Percentiles rank a stretch among this genome's conserved stretches.
Conservation (phyloP, 176 grass and related monocot genomes). For the Oryza officinalis region DNA sequence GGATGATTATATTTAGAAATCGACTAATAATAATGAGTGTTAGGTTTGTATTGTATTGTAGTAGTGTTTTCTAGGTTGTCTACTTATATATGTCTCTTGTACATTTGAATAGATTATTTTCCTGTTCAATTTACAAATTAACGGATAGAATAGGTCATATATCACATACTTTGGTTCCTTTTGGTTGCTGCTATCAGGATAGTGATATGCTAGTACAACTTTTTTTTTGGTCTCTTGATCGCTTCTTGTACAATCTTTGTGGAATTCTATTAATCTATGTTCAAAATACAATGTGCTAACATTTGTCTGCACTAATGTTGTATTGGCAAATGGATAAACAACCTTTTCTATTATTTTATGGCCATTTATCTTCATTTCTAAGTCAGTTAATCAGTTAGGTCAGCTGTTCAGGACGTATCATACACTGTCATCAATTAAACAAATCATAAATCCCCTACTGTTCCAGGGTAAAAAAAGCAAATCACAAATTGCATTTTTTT, state of each 20-base stretch:
- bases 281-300: background rate
- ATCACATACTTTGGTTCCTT: background rate
- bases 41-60: background rate
- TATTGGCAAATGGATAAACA: background rate
- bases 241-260: background rate
- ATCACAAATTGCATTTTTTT: background rate
- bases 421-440: background rate
- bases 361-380: background rate
- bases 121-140: conserved; percentile 1
- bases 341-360: background rate
- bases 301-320: conserved; percentile 8
- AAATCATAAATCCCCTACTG: background rate
- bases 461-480: background rate
- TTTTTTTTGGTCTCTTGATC: background rate
- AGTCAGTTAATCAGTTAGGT: conserved; percentile 7
- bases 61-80: background rate
- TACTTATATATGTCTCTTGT: background rate
- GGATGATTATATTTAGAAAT: background rate
- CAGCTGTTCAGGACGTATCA: background rate
- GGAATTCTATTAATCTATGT: conserved; percentile 4
- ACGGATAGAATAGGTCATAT: background rate
- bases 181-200: background rate
- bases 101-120: background rate
- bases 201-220: background rate
- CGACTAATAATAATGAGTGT: background rate